Evolutionary conservation across 2,329 filamentous ascomycete species (phyloP).

Genomic region (Trichoderma sp.): DNA sequence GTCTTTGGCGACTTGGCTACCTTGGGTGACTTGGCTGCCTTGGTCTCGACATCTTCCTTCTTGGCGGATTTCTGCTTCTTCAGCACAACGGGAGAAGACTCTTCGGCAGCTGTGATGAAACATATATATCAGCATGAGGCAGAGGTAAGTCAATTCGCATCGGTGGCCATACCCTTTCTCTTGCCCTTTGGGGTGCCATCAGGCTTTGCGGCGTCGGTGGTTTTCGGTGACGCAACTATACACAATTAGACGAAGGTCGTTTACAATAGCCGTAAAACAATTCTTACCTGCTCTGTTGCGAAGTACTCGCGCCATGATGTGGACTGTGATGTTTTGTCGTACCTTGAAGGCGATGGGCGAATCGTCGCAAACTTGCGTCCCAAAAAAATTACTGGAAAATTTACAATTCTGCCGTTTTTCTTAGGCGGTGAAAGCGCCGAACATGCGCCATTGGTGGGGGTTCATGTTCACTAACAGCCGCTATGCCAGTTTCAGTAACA

Average conservation of each 20-base stretch:
- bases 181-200: conserved; percentile 42
- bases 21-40: conserved; percentile 32
- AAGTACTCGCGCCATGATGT: conserved; percentile 49
- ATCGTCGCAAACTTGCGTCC: background rate
- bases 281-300: conserved; percentile 41
- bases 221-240: conserved; percentile 36
- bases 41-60: conserved; percentile 34
- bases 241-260: conserved; percentile 23
- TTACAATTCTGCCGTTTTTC: conserved; percentile 39
- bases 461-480: background rate
- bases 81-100: conserved; percentile 45
- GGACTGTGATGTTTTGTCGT: background rate
- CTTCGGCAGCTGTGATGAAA: conserved; percentile 41
- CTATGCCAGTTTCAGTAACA: background rate
- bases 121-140: background rate
- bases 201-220: conserved; percentile 33
- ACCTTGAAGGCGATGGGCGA: background rate
- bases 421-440: conserved; percentile 35
- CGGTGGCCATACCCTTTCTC: conserved; percentile 34
- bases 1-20: conserved; percentile 27
- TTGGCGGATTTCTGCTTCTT: conserved; percentile 51
- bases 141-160: conserved; percentile 23
- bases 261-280: background rate
- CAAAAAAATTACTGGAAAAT: conserved; percentile 34
- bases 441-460: conserved; percentile 24